Conservation (phyloP, 768 basidiomycete genomes). For the Leccinellum albellum region DNA sequence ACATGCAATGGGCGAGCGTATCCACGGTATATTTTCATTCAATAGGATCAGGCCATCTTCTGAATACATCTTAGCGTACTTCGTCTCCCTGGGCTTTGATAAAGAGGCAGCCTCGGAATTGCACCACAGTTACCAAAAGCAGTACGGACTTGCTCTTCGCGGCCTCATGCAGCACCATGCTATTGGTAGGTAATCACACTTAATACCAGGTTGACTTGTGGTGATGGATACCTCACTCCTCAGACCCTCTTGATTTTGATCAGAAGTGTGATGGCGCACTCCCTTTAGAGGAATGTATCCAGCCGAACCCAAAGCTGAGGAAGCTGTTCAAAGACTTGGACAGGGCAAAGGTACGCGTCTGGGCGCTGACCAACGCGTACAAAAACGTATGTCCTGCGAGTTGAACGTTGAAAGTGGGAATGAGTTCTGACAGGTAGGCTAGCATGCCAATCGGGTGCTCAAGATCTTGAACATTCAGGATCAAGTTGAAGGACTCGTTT, state of each 20-base stretch:
- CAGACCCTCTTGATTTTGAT: conserved; percentile 84
- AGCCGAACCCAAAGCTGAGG: conserved; percentile 56
- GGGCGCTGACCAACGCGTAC: conserved; percentile 87
- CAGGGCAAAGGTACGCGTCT: conserved; percentile 69
- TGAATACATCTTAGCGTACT: conserved; percentile 53
- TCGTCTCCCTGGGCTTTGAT: conserved; percentile 62
- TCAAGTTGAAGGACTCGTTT: conserved; percentile 70
- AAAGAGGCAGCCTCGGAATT: conserved; percentile 67
- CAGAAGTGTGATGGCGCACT: conserved; percentile 78
- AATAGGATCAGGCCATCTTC: background rate
- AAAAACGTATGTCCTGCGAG: conserved; percentile 46
- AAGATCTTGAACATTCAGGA: conserved; percentile 69
- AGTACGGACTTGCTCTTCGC: conserved; percentile 80
- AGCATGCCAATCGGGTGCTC: conserved; percentile 84
- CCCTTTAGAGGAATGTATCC: conserved; percentile 76
- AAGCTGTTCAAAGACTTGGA: conserved; percentile 78
- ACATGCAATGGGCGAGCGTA: conserved; percentile 73
- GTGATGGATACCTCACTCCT: conserved; percentile 6
- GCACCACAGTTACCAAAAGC: conserved; percentile 68
- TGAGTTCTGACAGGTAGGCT: conserved; percentile 5
- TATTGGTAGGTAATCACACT: conserved; percentile 49
- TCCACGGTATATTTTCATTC: conserved; percentile 52
- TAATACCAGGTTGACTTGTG: background rate
- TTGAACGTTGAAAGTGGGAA: background rate
- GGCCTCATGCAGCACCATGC: conserved; percentile 74